These are phyloP conservation scores for peach (Prunus persica) DNA, from an alignment of 306 rosid genomes.

Conservation along the genomic window DNA sequence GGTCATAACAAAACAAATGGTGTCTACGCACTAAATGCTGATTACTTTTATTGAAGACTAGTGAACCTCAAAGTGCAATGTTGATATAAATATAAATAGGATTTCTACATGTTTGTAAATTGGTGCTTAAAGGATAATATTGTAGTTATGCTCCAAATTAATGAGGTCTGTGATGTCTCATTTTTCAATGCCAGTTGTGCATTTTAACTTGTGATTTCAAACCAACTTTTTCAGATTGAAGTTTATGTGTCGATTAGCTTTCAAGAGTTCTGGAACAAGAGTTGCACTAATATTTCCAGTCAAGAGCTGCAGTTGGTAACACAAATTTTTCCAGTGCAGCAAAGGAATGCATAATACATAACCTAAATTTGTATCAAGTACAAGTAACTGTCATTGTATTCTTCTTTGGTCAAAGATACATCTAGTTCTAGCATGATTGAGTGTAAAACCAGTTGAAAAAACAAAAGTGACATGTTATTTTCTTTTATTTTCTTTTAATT, in stretches of 20 bases:
- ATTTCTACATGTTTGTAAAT: conserved; percentile 14
- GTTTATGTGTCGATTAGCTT: background rate
- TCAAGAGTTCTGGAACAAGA: background rate
- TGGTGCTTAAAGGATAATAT: conserved; percentile 12
- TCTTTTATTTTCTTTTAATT: background rate
- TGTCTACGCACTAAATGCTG: background rate
- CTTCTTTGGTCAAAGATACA: background rate
- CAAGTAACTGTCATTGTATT: background rate
- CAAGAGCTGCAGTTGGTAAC: background rate
- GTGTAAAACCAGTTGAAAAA: background rate
- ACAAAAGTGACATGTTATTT: background rate
- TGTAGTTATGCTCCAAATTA: conserved; percentile 1
- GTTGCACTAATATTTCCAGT: background rate
- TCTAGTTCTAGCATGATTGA: too few relatives aligned
- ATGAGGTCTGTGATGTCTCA: background rate
- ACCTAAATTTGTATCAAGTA: background rate
- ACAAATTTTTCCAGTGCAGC: background rate
- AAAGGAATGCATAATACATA: background rate
- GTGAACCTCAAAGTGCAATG: background rate
- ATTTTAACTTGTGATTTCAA: background rate
- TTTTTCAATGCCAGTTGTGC: background rate
- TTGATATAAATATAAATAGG: background rate
- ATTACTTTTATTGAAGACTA: background rate
- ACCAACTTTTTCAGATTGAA: conserved; percentile 8
- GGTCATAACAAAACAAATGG: background rate